Evolutionary conservation across 192 early-diverging fungal genomes (phyloP), one percentile per base, ranked within the genome.

Genomic region (Funneliformis mosseae): DNA sequence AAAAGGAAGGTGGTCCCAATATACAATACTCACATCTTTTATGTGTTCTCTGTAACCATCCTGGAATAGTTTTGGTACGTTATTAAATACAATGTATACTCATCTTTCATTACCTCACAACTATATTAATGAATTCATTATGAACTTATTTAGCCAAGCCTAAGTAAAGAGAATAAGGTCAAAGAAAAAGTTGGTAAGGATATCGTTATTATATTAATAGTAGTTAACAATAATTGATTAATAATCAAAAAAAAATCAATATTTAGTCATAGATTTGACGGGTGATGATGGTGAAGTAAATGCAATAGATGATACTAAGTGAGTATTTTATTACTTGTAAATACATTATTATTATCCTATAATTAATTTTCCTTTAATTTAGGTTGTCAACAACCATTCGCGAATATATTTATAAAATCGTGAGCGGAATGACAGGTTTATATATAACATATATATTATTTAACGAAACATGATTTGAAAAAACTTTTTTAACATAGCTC

Each of bases 11-110:
- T 18, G 72, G 27, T 4, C n/a, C 9, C 6, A 63, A 5, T 18
- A 69, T 5, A 55, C n/a, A 9, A 33, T 41, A 27, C n/a, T 81
- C 18, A 0, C 79, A 16, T 68, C 69, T 28, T 75, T 77, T 71
- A 45, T 41, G 68, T 42, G 38, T 70, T 42, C 21, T 70, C 9
- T 94, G 93, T 78, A 92, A 92, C 59, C 93, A 94, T 71, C 93
- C 93, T 1, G 85, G 88, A 1, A 83, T 89, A 11, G 89, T 88
- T 70, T 76, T 82, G 46, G 84, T 87, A 84, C 43, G 62, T 62
- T 33, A 33, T 33, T 33, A 7, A 23, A 46, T 10, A 50, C 9
- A 25, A 42, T 14, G 21, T 7, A 21, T 55, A 1, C 21, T 4
- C 16, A 33, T 38, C 33, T 14, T 67, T 67, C 33, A 67, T 14